Conservation (phyloP, 2,329 filamentous ascomycete species). For the Penicillium sp. region DNA sequence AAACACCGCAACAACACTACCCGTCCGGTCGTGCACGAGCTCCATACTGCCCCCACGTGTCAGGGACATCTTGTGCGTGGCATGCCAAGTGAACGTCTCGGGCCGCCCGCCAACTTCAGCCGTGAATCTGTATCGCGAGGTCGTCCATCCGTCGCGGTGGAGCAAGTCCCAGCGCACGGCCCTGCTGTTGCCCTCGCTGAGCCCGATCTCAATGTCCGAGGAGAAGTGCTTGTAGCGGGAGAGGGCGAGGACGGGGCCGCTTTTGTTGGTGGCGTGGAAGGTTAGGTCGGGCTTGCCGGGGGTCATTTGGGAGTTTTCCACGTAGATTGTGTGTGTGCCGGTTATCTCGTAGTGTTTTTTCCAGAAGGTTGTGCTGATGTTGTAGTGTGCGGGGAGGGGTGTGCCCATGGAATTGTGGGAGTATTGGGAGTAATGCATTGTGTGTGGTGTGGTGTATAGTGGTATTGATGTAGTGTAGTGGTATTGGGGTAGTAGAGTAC, state of each 20-base stretch:
- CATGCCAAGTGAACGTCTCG: slow-evolving; percentile 39
- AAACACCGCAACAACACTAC: slow-evolving; percentile 36
- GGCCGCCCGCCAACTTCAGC: slow-evolving; percentile 21
- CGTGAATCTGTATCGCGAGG: slow-evolving; percentile 34
- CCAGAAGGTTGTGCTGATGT: slow-evolving; percentile 28
- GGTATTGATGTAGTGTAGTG: background rate
- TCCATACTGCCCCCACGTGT: slow-evolving; percentile 32
- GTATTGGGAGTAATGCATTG: background rate
- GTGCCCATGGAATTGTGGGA: background rate
- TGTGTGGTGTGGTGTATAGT: background rate
- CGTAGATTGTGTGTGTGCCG: slow-evolving; percentile 26
- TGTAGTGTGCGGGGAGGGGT: slow-evolving; percentile 20
- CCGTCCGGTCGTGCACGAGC: slow-evolving; percentile 36
- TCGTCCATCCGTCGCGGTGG: slow-evolving; percentile 27
- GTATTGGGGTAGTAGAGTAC: background rate
- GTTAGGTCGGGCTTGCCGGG: slow-evolving; percentile 40
- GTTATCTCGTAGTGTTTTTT: slow-evolving; percentile 30
- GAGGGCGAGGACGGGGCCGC: slow-evolving; percentile 32
- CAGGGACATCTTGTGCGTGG: slow-evolving; percentile 27
- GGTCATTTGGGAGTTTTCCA: slow-evolving; percentile 34
- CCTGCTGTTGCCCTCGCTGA: slow-evolving; percentile 32
- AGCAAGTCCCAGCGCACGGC: slow-evolving; percentile 36
- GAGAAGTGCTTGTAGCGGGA: slow-evolving; percentile 41
- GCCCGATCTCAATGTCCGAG: slow-evolving; percentile 35
- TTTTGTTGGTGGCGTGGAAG: slow-evolving; percentile 33